Evolutionary conservation across 2,329 filamentous ascomycete species (phyloP), one percentile per base, ranked within the genome.

Genomic region (Trichoderma sp.): DNA sequence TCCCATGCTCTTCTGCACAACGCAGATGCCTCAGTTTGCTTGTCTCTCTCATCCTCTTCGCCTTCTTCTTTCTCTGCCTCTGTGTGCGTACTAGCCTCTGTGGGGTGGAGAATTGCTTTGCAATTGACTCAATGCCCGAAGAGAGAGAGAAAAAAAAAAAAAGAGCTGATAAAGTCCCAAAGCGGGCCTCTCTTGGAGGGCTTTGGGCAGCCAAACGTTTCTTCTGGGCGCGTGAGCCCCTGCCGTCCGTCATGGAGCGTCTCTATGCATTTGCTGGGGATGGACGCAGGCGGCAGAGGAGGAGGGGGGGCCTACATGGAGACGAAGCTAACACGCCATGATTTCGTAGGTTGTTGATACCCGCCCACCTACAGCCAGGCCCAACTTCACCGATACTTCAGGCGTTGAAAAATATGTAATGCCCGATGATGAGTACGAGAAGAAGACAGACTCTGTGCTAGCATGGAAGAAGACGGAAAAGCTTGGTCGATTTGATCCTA

Each of bases 391-490:
- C 73, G 94, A 97, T 81, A 86, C 91, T 55, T 91, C 91, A 54
- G 86, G 88, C 11, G 93, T 97, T 5, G 89, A 94, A 68, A 97
- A 97, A 82, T 98, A 96, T 79, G 88, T 91, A 71, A 91, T 99
- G 86, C 92, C 94, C n/a, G 84, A 87, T 64, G 86, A 90, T 60
- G 91, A 94, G 76, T 99, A 99, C 81, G 93, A 94, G 78, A 88
- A 89, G 76, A 93, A 94, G 76, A 84, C 89, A 54, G 93, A 97
- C 80, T 95, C 91, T 4, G 96, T 99, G 16, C 87, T 97, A 28
- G 92, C 94, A 6, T 98, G 94, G 94, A 99, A 99, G 82, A 95
- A 92, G 82, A 84, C 89, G n/a, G 90, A 97, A 79, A 94, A 96
- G 78, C 87, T 98, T n/a, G 96, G 96, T 61, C 92, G 96, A 43